Evolutionary conservation across 495 filamentous ascomycete species (phyloP).

Genomic region (Xylaria nigripes): DNA sequence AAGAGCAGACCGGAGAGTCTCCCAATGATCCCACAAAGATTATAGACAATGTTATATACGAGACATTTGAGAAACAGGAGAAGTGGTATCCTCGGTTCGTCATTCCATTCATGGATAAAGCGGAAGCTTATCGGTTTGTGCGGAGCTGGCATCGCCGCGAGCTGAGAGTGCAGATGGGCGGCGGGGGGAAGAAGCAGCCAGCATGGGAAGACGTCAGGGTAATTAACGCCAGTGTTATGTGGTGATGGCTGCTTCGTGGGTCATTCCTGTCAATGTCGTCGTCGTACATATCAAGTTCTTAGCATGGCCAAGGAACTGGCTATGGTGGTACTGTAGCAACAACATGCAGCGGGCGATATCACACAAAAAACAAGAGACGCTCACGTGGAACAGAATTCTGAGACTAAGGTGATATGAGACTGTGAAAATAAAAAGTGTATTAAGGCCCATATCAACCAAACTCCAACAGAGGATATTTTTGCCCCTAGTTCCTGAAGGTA

Average conservation of each 20-base stretch:
- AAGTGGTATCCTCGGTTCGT: slow-evolving; percentile 34
- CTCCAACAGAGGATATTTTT: slow-evolving; percentile 27
- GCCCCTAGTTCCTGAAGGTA: slow-evolving; percentile 9
- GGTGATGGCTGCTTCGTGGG: slow-evolving; percentile 26
- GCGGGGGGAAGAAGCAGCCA: slow-evolving; percentile 8
- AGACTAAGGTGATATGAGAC: slow-evolving; percentile 5
- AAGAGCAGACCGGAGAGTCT: too few relatives aligned
- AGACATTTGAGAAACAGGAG: not conserved
- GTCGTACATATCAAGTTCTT: not conserved
- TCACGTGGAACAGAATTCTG: not conserved
- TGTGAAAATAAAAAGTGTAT: slow-evolving; percentile 24
- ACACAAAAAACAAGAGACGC: slow-evolving; percentile 1
- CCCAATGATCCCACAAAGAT: not conserved
- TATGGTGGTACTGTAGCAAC: not conserved
- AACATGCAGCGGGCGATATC: not conserved
- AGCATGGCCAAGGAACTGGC: not conserved
- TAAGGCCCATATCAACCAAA: slow-evolving; percentile 29
- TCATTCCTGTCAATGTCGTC: not conserved
- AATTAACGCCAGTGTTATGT: slow-evolving; percentile 41
- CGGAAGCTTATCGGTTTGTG: slow-evolving; percentile 49
- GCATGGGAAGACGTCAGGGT: slow-evolving; percentile 23
- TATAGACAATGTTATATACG: not conserved
- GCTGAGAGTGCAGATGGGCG: slow-evolving; percentile 22
- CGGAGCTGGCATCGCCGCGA: slow-evolving; percentile 47
- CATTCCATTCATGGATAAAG: slow-evolving; percentile 37